Percentiles rank a stretch among this genome's conserved stretches.
These are phyloP conservation scores for Penicillium expansum DNA, from an alignment of 2,329 filamentous ascomycete genomes.

Conservation along the genomic window DNA sequence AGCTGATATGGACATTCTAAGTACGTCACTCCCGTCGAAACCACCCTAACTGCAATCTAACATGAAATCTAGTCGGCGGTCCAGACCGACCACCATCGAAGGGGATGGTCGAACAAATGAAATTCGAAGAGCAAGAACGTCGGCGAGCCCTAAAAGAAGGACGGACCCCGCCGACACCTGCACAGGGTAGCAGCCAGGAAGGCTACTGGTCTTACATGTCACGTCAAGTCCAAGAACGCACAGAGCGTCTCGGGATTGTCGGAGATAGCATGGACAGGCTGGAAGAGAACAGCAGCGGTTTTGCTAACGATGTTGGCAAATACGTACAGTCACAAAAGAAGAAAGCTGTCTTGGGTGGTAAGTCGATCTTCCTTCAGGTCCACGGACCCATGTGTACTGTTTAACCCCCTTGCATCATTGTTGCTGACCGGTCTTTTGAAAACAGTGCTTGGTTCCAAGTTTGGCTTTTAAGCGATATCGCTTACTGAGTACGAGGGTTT, in stretches of 20 bases:
- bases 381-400: neutral
- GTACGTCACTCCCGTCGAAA: constrained; percentile 32
- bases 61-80: constrained; percentile 61
- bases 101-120: constrained; percentile 77
- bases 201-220: constrained; percentile 76
- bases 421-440: constrained; percentile 17
- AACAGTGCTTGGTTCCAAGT: constrained; percentile 42
- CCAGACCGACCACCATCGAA: constrained; percentile 84
- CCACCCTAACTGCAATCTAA: constrained; percentile 2
- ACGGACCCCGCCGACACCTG: constrained; percentile 30
- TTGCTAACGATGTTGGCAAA: constrained; percentile 84
- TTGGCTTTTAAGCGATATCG: constrained; percentile 37
- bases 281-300: constrained; percentile 75
- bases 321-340: constrained; percentile 84
- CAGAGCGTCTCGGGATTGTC: constrained; percentile 79
- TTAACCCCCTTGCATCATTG: constrained; percentile 20
- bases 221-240: constrained; percentile 82
- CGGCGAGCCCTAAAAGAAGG: constrained; percentile 38
- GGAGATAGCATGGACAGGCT: constrained; percentile 81
- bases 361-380: constrained; percentile 18
- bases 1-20: constrained; percentile 82
- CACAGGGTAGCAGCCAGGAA: constrained; percentile 53
- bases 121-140: constrained; percentile 65
- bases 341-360: constrained; percentile 70
- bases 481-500: neutral